These are phyloP conservation scores for Otatea glauca DNA, from an alignment of 176 grass and related monocot genomes.

Conservation along the genomic window DNA sequence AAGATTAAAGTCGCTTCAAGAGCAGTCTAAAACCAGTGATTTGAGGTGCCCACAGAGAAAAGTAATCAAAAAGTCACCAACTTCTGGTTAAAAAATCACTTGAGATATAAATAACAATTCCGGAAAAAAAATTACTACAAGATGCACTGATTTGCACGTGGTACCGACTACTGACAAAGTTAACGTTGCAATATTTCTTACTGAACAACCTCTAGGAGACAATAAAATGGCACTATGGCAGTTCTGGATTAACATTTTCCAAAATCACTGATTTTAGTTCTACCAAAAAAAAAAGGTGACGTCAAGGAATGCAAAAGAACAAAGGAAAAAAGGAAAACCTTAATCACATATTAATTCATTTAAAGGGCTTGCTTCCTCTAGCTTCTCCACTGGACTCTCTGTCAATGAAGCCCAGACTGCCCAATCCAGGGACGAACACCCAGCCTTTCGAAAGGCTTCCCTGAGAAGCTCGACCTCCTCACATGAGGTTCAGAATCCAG, in stretches of 20 bases:
- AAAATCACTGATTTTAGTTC: background rate
- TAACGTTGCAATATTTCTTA: background rate
- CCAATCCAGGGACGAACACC: background rate
- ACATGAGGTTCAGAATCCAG: background rate
- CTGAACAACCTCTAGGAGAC: background rate
- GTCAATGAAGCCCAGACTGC: background rate
- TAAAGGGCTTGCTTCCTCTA: conserved; percentile 12
- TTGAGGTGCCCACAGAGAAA: background rate
- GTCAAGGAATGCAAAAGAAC: background rate
- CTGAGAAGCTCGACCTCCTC: background rate
- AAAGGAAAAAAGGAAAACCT: background rate
- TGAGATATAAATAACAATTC: conserved; percentile 8
- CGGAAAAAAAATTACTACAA: background rate
- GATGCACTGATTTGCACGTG: background rate
- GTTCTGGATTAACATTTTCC: too few relatives aligned
- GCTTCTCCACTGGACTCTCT: conserved; percentile 6
- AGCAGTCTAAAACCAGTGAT: background rate
- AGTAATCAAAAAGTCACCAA: background rate
- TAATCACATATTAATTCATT: conserved; percentile 9
- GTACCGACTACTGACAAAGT: too few relatives aligned
- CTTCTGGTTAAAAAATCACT: background rate
- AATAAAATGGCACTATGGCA: too few relatives aligned
- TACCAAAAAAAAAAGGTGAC: background rate
- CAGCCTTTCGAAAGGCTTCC: conserved; percentile 1
- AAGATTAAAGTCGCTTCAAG: background rate